Conservation (phyloP, 768 basidiomycete species). For the Lactifluus piperatus region DNA sequence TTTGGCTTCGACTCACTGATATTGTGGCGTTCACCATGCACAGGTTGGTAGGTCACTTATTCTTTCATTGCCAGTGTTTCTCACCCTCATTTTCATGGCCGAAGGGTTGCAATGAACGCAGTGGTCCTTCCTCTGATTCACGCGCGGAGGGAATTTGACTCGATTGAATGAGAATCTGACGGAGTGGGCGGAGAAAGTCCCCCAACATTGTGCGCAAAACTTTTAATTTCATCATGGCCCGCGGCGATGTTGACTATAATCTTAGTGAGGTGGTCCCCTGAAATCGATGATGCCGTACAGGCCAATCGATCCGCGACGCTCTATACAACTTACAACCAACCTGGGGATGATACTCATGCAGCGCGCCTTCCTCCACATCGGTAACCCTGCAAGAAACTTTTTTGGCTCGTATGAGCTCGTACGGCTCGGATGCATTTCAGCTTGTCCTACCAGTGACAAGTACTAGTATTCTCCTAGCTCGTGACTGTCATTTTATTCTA, state of each 20-base stretch:
- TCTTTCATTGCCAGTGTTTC: background rate
- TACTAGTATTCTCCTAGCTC: too few relatives aligned
- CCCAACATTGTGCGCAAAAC: slow-evolving; percentile 24
- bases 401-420: slow-evolving; percentile 1
- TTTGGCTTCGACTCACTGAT: slow-evolving; percentile 38
- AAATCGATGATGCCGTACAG: slow-evolving; percentile 29
- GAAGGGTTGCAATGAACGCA: slow-evolving; percentile 4
- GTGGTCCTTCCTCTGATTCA: slow-evolving; percentile 5
- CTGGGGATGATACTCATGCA: slow-evolving; percentile 66
- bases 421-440: too few relatives aligned
- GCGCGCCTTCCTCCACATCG: slow-evolving; percentile 62
- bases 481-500: too few relatives aligned
- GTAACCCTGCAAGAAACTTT: too few relatives aligned
- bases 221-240: background rate
- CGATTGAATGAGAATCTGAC: slow-evolving; percentile 39
- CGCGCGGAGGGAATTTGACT: slow-evolving; percentile 28
- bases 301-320: slow-evolving; percentile 38
- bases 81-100: background rate
- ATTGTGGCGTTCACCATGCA: slow-evolving; percentile 37
- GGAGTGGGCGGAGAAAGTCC: slow-evolving; percentile 27
- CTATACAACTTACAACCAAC: slow-evolving; percentile 41
- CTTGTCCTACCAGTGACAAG: too few relatives aligned
- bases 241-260: background rate
- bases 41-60: slow-evolving; percentile 32
- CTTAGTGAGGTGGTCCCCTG: slow-evolving; percentile 36